These are phyloP conservation scores for Chrysopogon serrulatus DNA, from an alignment of 176 grass and related monocot genomes.

Conservation along the genomic window DNA sequence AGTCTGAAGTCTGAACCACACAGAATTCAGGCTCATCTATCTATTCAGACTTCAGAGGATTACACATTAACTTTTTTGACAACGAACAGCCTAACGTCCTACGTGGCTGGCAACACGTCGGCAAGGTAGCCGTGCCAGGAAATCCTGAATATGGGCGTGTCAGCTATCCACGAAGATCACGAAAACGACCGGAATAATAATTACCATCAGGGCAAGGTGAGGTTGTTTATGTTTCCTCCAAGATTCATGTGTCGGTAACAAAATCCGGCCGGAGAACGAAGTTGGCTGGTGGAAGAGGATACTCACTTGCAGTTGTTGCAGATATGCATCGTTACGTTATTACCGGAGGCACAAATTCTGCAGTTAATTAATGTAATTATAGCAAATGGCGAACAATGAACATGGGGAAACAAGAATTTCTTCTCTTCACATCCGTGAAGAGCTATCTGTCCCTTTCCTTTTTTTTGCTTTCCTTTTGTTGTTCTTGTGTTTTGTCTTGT, in stretches of 20 bases:
- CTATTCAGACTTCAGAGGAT: background rate
- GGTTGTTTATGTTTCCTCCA: background rate
- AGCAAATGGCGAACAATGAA: background rate
- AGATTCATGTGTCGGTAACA: background rate
- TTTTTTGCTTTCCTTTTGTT: too few species aligned
- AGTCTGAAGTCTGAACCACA: background rate
- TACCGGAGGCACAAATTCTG: background rate
- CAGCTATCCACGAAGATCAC: background rate
- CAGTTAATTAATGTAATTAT: background rate
- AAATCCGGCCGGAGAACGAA: background rate
- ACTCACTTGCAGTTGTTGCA: background rate
- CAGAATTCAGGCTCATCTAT: background rate
- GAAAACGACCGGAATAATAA: slow-evolving; percentile 9
- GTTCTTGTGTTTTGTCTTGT: too few species aligned
- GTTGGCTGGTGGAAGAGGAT: background rate
- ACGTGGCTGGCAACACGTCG: background rate
- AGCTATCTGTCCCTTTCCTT: too few species aligned
- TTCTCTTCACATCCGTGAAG: background rate
- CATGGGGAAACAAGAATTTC: background rate
- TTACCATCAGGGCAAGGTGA: background rate
- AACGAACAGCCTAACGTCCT: background rate
- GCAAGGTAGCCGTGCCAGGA: background rate
- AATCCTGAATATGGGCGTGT: background rate
- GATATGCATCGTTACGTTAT: background rate
- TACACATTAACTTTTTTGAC: background rate